Evolutionary conservation across 257 asterid species (phyloP), one percentile per base, ranked within the genome.

Genomic region (Rubia yunnanensis): DNA sequence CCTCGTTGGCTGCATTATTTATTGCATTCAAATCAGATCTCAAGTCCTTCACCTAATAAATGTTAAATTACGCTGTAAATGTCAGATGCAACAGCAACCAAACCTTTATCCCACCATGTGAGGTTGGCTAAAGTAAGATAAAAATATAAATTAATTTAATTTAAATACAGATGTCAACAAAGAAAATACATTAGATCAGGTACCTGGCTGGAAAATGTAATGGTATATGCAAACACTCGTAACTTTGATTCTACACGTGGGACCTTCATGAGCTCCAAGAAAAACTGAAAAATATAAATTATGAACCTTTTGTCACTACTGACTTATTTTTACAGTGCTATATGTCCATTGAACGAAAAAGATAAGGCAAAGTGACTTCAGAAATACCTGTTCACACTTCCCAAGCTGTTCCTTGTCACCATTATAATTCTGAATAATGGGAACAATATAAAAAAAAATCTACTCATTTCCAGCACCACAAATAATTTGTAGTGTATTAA

Each of bases 201-300:
- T 72, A 92, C 98, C 98, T 92, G 98, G 77, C 83, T 85, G 49
- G 85, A 76, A 77, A 92, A 87, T 50, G 92, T 87, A 70, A 92
- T 92, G 38, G 95, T 87, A 72, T 87, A 92, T 54, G 98, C 88
- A 83, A 92, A 92, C 52, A 92, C 98, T 83, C 98, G 78, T 77
- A 92, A 85, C 82, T 92, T 92, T 82, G 98, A 80, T 78, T 92
- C 98, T 53, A 92, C 98, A 63, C 98, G 92, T 62, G 98, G 98
- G 62, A 92, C 96, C 82, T 84, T 92, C 98, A 92, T 92, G 59
- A 92, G 80, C 85, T 92, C 98, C 83, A 86, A 67, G 86, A 92
- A 92, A 69, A 92, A 92, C 98, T 92, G 88, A 74, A 78, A 74
- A 77, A 84, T 67, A 68, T 61, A 32, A 63, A 78, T 60, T 74